Base-by-base conservation (phyloP, 1,284 basidiomycete species). In the Abortiporus biennis region DNA sequence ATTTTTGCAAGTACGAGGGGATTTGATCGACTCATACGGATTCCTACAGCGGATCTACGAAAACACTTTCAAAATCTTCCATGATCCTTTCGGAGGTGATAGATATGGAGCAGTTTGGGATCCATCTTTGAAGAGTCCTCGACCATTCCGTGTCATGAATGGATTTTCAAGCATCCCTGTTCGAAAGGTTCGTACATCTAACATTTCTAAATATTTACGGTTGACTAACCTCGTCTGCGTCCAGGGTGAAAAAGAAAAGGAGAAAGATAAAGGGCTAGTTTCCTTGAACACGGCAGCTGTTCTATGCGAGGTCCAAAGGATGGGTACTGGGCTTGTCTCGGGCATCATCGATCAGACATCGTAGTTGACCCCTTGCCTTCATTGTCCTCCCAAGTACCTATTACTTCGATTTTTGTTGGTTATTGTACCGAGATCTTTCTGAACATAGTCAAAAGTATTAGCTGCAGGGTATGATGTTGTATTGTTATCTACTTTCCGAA, bases 91-190 rank as follows among this genome's bases (percentile, higher is more conserved):
- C 27, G 96, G 96, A 12, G 93, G 95, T 0, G 67, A 75, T 39
- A 67, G 72, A 6, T 82, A 95, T 41, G 94, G 90, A 5, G 84
- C 77, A 0, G 78, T 97, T 1, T 98, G 92, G 88, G 91, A 96
- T 54, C 86, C 89, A 0, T 71, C 75, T 20, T 54, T 85, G 24
- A 73, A 69, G 44, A 58, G 66, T 35, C 55, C 71, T 0, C 61
- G 78, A 36, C 71, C 79, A 2, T 92, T 96, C 71, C 82, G 89
- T 54, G 90, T 94, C 3, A 69, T 92, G 40, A 78, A 89, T 13
- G 86, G 85, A 2, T 95, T 86, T 64, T 88, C 84, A 1, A 79
- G 76, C 52, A 65, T 61, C 29, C 90, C 84, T 4, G 53, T 60
- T 11, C 43, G 46, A 36, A 66, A 68, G 58, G 66, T 68, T 25